Evolutionary conservation across 305 asterid genomes (phyloP), one percentile per base, ranked within the genome.

Genomic region (Fraxinus sp.): DNA sequence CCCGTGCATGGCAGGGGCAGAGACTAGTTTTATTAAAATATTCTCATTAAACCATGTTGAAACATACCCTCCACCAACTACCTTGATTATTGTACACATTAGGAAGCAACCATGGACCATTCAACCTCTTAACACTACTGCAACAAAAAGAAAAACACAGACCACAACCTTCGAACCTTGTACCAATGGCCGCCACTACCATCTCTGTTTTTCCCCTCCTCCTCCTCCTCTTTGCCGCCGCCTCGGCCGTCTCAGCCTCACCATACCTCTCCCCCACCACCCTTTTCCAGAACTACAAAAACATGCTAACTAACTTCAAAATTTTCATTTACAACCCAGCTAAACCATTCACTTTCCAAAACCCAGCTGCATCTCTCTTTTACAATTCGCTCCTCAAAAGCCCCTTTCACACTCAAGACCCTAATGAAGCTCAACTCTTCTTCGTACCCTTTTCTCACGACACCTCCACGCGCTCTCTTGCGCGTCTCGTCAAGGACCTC

Each of bases 381-480:
- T 86, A 90, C 89, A 78, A 24, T 30, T 87, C 90, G 16, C 95
- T 95, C 77, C 82, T 82, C 84, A 88, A 85, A 85, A 91, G 94
- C 89, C 82, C 62, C 0, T 94, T 94, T 57, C 41, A 90, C 85
- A 95, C 98, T 68, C 84, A 39, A 4, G 78, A 92, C 80, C 91
- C 98, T 33, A 70, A 86, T 18, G 83, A 90, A 79, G 99, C 98
- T 62, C 91, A 95, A 83, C 97, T 95, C 75, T 92, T 90, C 87
- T 89, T 91, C 88, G 82, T 95, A 9, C 98, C 97, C 16, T 88
- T 94, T 84, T 84, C 98, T 57, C 91, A 93, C 22, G 90, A 78
- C 76, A 62, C 87, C 80, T 79, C 98, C 88, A 80, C 86, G 80
- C 98, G 97, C 86, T 81, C 97, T 14, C 22, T 89, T 62, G 90